These are phyloP conservation scores for Thielaviopsis euricoi DNA, from an alignment of 2,329 filamentous ascomycete genomes.

Conservation along the genomic window DNA sequence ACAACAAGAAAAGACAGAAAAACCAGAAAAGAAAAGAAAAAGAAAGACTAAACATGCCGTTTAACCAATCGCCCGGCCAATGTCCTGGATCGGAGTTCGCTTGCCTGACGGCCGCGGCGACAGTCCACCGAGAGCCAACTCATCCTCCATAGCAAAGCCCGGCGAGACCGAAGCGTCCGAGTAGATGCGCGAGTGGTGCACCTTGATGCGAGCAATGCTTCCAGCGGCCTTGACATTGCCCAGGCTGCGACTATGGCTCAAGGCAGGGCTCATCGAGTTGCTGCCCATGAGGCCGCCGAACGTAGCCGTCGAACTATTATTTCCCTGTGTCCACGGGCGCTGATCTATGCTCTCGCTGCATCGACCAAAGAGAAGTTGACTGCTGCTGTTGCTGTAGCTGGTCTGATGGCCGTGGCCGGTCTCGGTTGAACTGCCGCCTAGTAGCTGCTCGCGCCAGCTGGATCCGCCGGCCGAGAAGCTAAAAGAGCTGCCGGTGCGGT, in stretches of 20 bases:
- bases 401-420: slow-evolving; percentile 16
- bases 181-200: slow-evolving; percentile 24
- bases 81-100: slow-evolving; percentile 25
- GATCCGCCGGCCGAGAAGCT: slow-evolving; percentile 28
- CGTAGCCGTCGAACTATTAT: not conserved
- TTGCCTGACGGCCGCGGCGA: slow-evolving; percentile 28
- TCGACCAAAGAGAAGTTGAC: not conserved
- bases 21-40: slow-evolving; percentile 2
- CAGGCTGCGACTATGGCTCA: slow-evolving; percentile 7
- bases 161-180: slow-evolving; percentile 28
- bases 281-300: not conserved
- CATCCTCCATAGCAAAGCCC: slow-evolving; percentile 27
- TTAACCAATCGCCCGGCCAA: slow-evolving; percentile 40
- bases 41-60: slow-evolving; percentile 13
- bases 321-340: not conserved
- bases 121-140: slow-evolving; percentile 27
- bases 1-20: slow-evolving; percentile 1
- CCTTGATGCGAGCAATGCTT: not conserved
- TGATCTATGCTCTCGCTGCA: not conserved
- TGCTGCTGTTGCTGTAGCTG: slow-evolving; percentile 1
- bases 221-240: slow-evolving; percentile 6
- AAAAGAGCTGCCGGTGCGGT: slow-evolving; percentile 27
- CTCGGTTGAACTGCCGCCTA: slow-evolving; percentile 6
- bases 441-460: slow-evolving; percentile 24
- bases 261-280: not conserved